Evolutionary conservation across 352 stramenopile species (phyloP).

Genomic region (Phytophthora hibernalis): DNA sequence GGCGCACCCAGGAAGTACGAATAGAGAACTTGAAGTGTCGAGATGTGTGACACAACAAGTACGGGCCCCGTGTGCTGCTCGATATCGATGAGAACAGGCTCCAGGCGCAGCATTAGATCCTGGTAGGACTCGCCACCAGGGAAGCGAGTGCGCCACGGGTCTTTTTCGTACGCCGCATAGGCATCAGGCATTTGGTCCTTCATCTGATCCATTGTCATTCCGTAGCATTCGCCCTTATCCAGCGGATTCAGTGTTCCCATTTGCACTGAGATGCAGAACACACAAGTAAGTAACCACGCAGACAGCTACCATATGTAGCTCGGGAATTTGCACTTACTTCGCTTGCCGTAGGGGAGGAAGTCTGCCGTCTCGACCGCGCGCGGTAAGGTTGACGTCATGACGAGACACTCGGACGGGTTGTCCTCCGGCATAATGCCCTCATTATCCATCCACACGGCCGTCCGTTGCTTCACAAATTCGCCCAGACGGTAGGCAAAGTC

Average conservation of each 20-base stretch:
- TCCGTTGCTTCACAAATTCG: constrained; percentile 91
- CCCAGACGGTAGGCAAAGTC: constrained; percentile 94
- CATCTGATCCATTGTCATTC: constrained; percentile 87
- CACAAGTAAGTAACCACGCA: constrained; percentile 17
- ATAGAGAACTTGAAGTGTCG: constrained; percentile 87
- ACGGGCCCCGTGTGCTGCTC: constrained; percentile 89
- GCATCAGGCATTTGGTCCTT: constrained; percentile 72
- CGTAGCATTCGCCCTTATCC: constrained; percentile 89
- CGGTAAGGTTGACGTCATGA: constrained; percentile 85
- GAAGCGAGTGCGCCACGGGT: constrained; percentile 85
- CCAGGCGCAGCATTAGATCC: constrained; percentile 93
- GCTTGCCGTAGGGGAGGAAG: constrained; percentile 52
- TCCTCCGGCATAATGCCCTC: constrained; percentile 51
- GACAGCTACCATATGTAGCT: not conserved
- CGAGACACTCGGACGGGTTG: constrained; percentile 57
- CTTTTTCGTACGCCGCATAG: constrained; percentile 67
- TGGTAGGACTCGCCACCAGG: constrained; percentile 94
- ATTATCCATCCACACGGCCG: constrained; percentile 54
- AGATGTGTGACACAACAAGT: constrained; percentile 88
- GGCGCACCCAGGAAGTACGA: constrained; percentile 87
- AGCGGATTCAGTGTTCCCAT: constrained; percentile 84
- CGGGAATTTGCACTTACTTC: constrained; percentile 44
- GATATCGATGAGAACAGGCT: constrained; percentile 94
- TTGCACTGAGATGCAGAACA: constrained; percentile 52
- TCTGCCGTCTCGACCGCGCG: constrained; percentile 79